A percentile compares a stretch with the other conserved stretches of the same genome.
Evolutionary conservation across 495 filamentous ascomycete genomes (phyloP).

Genomic region (Cairneyella variabilis): DNA sequence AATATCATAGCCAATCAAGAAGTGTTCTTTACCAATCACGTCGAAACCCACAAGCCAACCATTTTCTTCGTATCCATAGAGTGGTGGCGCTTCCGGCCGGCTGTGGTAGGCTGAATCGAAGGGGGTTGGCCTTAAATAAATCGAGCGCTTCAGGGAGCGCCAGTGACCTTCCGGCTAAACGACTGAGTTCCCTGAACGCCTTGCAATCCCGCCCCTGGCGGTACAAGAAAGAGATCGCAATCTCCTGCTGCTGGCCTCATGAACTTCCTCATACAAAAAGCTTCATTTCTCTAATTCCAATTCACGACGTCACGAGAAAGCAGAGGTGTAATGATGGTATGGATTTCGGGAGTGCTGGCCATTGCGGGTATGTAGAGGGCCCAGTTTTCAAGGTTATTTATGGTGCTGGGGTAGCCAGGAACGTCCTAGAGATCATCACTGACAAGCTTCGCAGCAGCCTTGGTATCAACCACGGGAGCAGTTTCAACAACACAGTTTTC

Average conservation of each 20-base stretch:
- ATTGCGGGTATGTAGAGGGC: conserved; percentile 6
- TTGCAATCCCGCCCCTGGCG: background rate
- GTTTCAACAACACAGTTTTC: conserved; percentile 2
- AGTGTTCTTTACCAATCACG: too few species aligned
- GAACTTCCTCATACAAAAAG: background rate
- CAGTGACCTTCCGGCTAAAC: background rate
- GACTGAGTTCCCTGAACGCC: too few species aligned
- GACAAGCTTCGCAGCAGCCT: conserved; percentile 1
- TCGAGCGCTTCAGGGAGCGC: background rate
- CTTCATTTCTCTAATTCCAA: background rate
- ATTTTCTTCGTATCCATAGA: too few species aligned
- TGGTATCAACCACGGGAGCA: conserved; percentile 7
- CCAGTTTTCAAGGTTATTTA: background rate
- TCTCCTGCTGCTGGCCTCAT: background rate
- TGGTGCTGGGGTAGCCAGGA: background rate
- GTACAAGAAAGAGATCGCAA: background rate
- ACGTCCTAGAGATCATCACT: conserved; percentile 1
- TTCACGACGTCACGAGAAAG: background rate
- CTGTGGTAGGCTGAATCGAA: too few species aligned
- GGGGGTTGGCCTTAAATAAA: too few species aligned
- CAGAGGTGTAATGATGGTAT: conserved; percentile 1
- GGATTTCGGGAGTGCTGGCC: conserved; percentile 9
- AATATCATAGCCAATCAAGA: too few species aligned
- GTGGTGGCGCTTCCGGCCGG: too few species aligned
- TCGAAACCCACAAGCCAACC: too few species aligned